These are phyloP conservation scores for Magnusiomyces clavatus DNA, from an alignment of 1,139 yeast species.

Conservation along the genomic window DNA sequence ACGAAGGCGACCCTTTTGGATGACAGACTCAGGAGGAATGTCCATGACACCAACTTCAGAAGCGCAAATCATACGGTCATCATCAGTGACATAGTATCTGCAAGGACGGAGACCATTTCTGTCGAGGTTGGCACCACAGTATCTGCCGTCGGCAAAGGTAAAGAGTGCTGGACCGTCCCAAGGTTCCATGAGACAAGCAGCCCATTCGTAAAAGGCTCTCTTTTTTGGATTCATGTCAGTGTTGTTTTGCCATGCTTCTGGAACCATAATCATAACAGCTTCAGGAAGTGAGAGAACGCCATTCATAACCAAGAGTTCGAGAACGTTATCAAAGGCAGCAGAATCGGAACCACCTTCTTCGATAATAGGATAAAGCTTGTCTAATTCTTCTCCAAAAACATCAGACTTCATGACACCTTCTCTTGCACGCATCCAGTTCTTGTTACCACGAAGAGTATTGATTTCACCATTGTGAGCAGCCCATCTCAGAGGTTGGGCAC, in stretches of 20 bases:
- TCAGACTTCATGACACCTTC: constrained; percentile 92
- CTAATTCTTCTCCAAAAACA: constrained; percentile 86
- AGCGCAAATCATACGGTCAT: constrained; percentile 94
- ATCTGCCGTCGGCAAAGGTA: constrained; percentile 95
- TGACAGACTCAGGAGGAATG: constrained; percentile 71
- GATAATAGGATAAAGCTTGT: constrained; percentile 84
- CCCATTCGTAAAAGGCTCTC: constrained; percentile 97
- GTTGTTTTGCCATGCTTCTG: constrained; percentile 97
- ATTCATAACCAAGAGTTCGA: constrained; percentile 83
- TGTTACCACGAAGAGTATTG: constrained; percentile 93
- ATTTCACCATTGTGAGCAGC: constrained; percentile 99
- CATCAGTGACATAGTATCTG: constrained; percentile 91
- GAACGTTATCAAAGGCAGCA: constrained; percentile 95
- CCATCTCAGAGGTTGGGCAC: constrained; percentile 97
- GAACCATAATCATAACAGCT: constrained; percentile 94
- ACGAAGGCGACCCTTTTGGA: constrained; percentile 87
- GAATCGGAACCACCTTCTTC: constrained; percentile 99
- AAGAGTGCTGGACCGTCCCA: constrained; percentile 99
- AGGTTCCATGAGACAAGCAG: constrained; percentile 98
- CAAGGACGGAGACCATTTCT: constrained; percentile 98
- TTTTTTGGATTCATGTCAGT: constrained; percentile 78
- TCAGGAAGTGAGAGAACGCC: constrained; percentile 92
- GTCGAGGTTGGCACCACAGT: constrained; percentile 96
- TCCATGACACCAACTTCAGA: constrained; percentile 97
- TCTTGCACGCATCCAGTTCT: constrained; percentile 98